These are phyloP conservation scores for Hortaea sp. DNA, from an alignment of 2,329 filamentous ascomycete genomes.

Conservation along the genomic window DNA sequence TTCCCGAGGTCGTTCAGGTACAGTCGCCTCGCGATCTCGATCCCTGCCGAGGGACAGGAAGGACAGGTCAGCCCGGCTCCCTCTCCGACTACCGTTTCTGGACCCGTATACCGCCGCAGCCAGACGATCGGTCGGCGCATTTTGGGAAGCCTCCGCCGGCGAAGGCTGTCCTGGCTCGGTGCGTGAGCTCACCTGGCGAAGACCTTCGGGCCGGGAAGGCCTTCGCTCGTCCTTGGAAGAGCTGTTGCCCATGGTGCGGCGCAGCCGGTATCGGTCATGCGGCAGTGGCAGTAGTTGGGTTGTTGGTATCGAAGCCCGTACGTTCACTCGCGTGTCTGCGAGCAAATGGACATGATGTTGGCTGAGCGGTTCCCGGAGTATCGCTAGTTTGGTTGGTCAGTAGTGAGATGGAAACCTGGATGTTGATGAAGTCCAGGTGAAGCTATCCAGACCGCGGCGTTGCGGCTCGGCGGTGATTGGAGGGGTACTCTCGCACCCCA, in stretches of 20 bases:
- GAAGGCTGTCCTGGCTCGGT: slow-evolving; percentile 13
- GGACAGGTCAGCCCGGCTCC: slow-evolving; percentile 48
- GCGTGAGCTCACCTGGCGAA: slow-evolving; percentile 24
- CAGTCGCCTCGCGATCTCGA: slow-evolving; percentile 35
- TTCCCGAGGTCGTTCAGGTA: slow-evolving; percentile 58
- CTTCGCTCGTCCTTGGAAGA: slow-evolving; percentile 37
- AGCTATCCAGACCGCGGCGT: no score
- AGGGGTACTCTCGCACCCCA: no score
- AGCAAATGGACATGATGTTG: no score
- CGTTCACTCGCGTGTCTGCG: no score
- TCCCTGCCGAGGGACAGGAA: slow-evolving; percentile 46
- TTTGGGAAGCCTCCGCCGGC: slow-evolving; percentile 3
- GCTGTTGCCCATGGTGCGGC: slow-evolving; percentile 35
- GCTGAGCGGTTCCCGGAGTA: no score
- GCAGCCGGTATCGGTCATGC: no score
- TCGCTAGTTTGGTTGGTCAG: no score
- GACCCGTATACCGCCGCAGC: slow-evolving; percentile 33
- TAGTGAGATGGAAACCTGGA: no score
- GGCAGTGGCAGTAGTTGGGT: no score
- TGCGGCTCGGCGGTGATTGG: no score
- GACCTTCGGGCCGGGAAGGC: slow-evolving; percentile 24
- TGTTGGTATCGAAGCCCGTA: no score
- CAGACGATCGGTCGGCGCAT: slow-evolving; percentile 16
- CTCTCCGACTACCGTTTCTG: slow-evolving; percentile 30
- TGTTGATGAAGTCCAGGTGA: no score